Evolutionary conservation across 2,329 filamentous ascomycete species (phyloP).

Genomic region (Monilinia polystroma): DNA sequence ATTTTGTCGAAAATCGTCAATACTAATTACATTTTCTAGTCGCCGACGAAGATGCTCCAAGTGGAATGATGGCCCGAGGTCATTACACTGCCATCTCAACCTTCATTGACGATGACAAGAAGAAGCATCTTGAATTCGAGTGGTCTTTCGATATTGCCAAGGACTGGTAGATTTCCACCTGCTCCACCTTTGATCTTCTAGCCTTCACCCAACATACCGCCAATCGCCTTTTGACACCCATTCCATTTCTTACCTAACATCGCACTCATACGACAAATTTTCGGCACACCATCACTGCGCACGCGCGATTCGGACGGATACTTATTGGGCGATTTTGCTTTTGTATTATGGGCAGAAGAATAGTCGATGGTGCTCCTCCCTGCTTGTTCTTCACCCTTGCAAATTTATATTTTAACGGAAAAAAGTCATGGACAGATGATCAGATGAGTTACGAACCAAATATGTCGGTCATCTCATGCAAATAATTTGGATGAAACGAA

Average conservation of each 20-base stretch:
- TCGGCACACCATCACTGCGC: background rate
- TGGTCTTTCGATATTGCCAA: constrained; percentile 98
- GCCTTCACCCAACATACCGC: background rate
- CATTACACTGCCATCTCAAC: constrained; percentile 86
- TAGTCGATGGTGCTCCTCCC: background rate
- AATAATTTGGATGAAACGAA: constrained; percentile 10
- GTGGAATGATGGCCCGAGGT: constrained; percentile 84
- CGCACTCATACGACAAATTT: constrained; percentile 8
- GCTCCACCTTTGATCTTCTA: constrained; percentile 1
- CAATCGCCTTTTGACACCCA: background rate
- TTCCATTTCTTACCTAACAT: background rate
- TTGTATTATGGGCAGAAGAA: background rate
- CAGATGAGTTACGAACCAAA: constrained; percentile 13
- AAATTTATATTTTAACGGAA: constrained; percentile 10
- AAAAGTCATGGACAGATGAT: constrained; percentile 17
- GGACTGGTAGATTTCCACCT: constrained; percentile 67
- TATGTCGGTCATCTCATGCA: constrained; percentile 6
- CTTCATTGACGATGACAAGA: constrained; percentile 94
- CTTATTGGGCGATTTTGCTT: background rate
- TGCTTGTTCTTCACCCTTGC: background rate
- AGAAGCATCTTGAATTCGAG: constrained; percentile 85
- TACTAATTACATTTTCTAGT: constrained; percentile 51
- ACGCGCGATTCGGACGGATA: background rate
- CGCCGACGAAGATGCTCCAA: constrained; percentile 86
- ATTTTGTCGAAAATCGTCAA: background rate